A percentile compares a stretch with the other conserved stretches of the same genome.
Conservation (phyloP, 2,329 filamentous ascomycete genomes). For the Cercospora zeina region DNA sequence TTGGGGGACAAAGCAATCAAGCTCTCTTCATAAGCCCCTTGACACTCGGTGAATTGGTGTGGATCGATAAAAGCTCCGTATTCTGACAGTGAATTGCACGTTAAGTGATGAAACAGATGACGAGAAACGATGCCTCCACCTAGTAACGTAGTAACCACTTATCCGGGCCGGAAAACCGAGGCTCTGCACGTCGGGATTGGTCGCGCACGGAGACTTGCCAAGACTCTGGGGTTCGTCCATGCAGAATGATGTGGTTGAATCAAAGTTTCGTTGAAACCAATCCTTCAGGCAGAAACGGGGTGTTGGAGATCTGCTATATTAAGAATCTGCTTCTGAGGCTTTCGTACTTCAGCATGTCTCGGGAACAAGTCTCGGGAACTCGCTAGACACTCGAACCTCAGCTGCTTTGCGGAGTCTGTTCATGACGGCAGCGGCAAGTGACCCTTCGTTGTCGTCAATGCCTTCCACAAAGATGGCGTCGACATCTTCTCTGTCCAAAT, state of each 20-base stretch:
- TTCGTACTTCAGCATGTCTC: background rate
- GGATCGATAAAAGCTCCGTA: background rate
- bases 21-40: background rate
- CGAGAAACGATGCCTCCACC: background rate
- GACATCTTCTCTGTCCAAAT: conserved; percentile 76
- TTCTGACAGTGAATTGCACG: background rate
- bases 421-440: conserved; percentile 72
- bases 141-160: background rate
- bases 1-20: background rate
- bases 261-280: background rate
- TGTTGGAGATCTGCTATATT: background rate
- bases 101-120: conserved; percentile 1
- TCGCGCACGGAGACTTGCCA: background rate
- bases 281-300: background rate
- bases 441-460: conserved; percentile 64
- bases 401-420: conserved; percentile 54
- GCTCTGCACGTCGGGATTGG: conserved; percentile 5
- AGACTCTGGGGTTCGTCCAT: background rate
- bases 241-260: background rate
- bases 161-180: conserved; percentile 12
- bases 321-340: background rate
- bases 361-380: too few species aligned
- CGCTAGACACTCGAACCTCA: conserved; percentile 42
- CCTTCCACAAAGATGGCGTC: conserved; percentile 90
- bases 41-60: background rate